Evolutionary conservation across 1,284 basidiomycete species (phyloP), one percentile per base, ranked within the genome.

Genomic region (Ceraceosorus guamensis): DNA sequence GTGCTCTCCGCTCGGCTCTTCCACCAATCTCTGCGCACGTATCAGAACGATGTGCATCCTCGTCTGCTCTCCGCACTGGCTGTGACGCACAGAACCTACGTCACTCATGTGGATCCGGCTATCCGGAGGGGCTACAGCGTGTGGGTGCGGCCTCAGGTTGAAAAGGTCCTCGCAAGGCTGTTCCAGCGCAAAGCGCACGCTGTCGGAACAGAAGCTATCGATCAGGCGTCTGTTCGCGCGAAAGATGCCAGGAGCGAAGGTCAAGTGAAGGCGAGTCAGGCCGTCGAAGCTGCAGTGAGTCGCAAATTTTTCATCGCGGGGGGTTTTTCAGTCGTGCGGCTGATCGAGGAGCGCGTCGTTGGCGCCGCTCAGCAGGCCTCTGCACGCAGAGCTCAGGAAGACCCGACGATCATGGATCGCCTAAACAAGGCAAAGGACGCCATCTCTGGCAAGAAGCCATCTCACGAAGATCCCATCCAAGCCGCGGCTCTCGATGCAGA

Each of bases 31-130:
- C 66, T 65, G n/a, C 41, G 59, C 10, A 63, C 63, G 46, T 75
- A 73, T 56, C 62, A 64, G 52, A 56, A 67, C 57, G 66, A 65
- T 59, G 56, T 70, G 31, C 72, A 75, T 44, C 72, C 72, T 1
- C 63, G 46, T 30, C 46, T 73, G n/a, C 54, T 72, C 31, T 50
- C 58, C 18, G 48, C 44, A 34, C 24, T 63, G 49, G 61, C 63
- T 51, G 55, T 62, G 14, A 30, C 54, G 5, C 67, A 73, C 60
- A 50, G 56, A 56, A 71, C 67, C 55, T 57, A 61, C 47, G 56
- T 67, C 54, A 62, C 65, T 50, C 68, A 70, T 41, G 61, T 68
- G 46, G 57, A 63, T 37, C 70, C 70, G 0, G 65, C 63, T 16
- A 34, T 66, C 2, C 61, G 68, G 35, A 49, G 66, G 30, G 61